Evolutionary conservation across 306 rosid species (phyloP).

Genomic region (Arachis stenosperma): DNA sequence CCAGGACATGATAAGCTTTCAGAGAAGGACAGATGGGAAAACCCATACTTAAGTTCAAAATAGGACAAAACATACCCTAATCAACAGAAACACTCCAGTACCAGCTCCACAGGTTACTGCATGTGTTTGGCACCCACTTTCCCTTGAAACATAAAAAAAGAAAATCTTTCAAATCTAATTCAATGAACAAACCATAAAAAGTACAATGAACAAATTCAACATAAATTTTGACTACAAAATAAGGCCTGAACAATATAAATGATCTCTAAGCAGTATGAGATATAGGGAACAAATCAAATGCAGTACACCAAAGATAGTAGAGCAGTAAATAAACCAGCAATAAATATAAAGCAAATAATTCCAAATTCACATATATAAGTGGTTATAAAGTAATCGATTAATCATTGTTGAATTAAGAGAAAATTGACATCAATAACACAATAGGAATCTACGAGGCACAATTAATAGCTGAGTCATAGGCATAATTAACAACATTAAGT

Average conservation of each 20-base stretch:
- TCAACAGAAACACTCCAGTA: slow-evolving; percentile 86
- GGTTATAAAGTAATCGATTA: neutral
- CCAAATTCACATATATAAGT: neutral
- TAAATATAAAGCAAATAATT: neutral
- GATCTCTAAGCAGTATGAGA: neutral
- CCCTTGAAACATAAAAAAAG: slow-evolving; percentile 51
- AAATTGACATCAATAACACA: neutral
- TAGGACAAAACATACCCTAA: slow-evolving; percentile 57
- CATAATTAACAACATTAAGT: neutral
- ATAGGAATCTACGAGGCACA: neutral
- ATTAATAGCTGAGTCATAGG: neutral
- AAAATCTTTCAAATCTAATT: slow-evolving; percentile 37
- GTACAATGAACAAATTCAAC: slow-evolving; percentile 20
- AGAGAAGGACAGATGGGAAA: neutral
- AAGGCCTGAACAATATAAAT: slow-evolving; percentile 22
- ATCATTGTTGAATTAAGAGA: no score
- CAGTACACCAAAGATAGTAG: neutral
- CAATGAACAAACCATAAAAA: slow-evolving; percentile 20
- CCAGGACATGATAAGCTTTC: slow-evolving; percentile 18
- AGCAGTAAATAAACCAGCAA: no score
- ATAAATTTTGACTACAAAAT: slow-evolving; percentile 16
- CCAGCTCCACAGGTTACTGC: slow-evolving; percentile 91
- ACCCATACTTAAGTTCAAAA: slow-evolving; percentile 19
- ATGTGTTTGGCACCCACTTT: slow-evolving; percentile 89
- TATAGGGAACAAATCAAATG: neutral